A percentile compares a stretch with the other conserved stretches of the same genome.
Evolutionary conservation across 2,329 filamentous ascomycete species (phyloP).

Genomic region (Epicoccum sorghinum): DNA sequence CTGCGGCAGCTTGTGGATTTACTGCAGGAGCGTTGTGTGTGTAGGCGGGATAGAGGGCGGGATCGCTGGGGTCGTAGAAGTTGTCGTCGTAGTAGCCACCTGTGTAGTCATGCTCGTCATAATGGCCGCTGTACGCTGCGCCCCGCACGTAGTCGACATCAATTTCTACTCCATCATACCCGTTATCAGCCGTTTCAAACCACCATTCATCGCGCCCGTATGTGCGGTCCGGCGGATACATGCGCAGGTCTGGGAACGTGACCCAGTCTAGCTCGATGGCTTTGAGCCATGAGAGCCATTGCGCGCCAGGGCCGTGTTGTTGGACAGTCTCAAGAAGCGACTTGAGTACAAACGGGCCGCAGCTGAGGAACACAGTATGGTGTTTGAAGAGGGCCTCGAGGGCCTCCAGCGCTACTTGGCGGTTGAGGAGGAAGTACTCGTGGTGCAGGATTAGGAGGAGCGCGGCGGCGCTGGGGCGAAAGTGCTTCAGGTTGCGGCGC

Average conservation of each 20-base stretch:
- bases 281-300: conserved; percentile 42
- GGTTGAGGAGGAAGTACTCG: conserved; percentile 42
- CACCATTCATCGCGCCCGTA: conserved; percentile 33
- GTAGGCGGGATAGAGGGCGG: conserved; percentile 36
- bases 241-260: conserved; percentile 41
- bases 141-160: conserved; percentile 40
- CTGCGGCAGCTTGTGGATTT: conserved; percentile 11
- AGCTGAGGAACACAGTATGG: conserved; percentile 42
- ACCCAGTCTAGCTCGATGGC: conserved; percentile 44
- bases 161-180: conserved; percentile 22
- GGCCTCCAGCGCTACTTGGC: conserved; percentile 42
- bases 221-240: conserved; percentile 39
- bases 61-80: conserved; percentile 36
- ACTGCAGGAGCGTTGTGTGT: conserved; percentile 11
- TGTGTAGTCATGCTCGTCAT: conserved; percentile 45
- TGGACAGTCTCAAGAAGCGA: conserved; percentile 37
- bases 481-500: conserved; percentile 42
- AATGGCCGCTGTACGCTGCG: conserved; percentile 32
- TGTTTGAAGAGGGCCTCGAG: conserved; percentile 44
- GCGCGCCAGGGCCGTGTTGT: conserved; percentile 28
- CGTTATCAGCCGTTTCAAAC: conserved; percentile 28
- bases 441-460: conserved; percentile 44
- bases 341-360: conserved; percentile 45
- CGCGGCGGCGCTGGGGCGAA: conserved; percentile 37
- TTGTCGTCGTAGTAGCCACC: conserved; percentile 45